Percentiles rank a stretch among this genome's conserved stretches.
Conservation (phyloP, 768 basidiomycete genomes). For the Glaciozyma antarctica region DNA sequence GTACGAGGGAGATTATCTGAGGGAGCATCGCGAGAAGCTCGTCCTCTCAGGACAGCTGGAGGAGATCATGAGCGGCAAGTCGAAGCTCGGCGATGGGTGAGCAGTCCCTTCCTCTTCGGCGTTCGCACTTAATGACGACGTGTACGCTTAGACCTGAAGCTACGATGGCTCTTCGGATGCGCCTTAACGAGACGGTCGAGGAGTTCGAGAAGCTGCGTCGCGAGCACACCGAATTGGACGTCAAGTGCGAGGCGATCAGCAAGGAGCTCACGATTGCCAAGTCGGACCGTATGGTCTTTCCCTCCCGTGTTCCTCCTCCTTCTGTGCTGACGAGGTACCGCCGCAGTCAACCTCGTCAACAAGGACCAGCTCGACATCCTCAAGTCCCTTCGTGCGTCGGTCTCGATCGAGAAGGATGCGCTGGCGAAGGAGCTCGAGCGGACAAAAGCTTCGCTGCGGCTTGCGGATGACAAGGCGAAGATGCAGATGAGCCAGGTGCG, state of each 20-base stretch:
- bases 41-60: conserved; percentile 71
- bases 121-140: background rate
- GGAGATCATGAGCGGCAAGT: conserved; percentile 78
- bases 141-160: conserved; percentile 58
- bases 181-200: conserved; percentile 77
- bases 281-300: conserved; percentile 59
- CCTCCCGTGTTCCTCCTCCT: background rate
- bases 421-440: conserved; percentile 60
- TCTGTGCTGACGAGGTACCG: background rate
- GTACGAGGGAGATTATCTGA: conserved; percentile 79
- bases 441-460: conserved; percentile 58
- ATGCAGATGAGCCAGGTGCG: conserved; percentile 63
- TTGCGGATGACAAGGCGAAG: conserved; percentile 68
- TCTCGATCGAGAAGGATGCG: conserved; percentile 72
- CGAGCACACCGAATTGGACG: conserved; percentile 60
- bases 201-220: conserved; percentile 63
- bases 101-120: conserved; percentile 29
- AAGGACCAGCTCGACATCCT: conserved; percentile 90
- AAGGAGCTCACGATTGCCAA: conserved; percentile 72
- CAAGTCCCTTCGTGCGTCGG: conserved; percentile 70
- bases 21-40: conserved; percentile 71
- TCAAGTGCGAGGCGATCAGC: conserved; percentile 53
- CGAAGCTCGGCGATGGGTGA: conserved; percentile 63
- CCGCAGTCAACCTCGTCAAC: conserved; percentile 73
- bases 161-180: conserved; percentile 75